These are phyloP conservation scores for Strobilomyces dryophilus DNA, from an alignment of 768 basidiomycete genomes.

Conservation along the genomic window DNA sequence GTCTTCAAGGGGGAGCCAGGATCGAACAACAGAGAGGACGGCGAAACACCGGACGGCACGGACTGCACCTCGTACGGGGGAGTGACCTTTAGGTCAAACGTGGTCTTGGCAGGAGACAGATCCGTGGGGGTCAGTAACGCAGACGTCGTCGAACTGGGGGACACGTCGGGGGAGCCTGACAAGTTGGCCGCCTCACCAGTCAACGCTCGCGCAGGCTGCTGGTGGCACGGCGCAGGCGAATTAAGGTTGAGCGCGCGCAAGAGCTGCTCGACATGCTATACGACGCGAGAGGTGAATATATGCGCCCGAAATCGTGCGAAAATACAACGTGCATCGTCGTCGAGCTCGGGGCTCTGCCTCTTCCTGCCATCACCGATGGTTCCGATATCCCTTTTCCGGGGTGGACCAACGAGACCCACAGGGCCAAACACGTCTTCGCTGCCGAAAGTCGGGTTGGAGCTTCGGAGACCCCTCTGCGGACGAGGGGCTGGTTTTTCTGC, in stretches of 20 bases:
- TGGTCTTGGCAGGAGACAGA: conserved; percentile 56
- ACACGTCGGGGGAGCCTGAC: conserved; percentile 63
- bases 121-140: conserved; percentile 73
- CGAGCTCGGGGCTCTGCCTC: conserved; percentile 52
- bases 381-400: conserved; percentile 52
- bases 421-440: conserved; percentile 69
- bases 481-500: conserved; percentile 39
- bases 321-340: conserved; percentile 38
- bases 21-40: conserved; percentile 43
- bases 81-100: conserved; percentile 54
- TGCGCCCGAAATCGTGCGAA: conserved; percentile 17
- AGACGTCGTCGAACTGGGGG: conserved; percentile 68
- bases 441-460: conserved; percentile 22
- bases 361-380: conserved; percentile 81
- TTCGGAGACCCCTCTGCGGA: conserved; percentile 25
- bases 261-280: conserved; percentile 75
- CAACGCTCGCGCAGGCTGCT: conserved; percentile 41
- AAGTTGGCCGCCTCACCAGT: conserved; percentile 36
- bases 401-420: conserved; percentile 33
- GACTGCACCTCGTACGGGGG: conserved; percentile 46
- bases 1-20: conserved; percentile 37
- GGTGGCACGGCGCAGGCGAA: conserved; percentile 57
- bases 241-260: conserved; percentile 75
- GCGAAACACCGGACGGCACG: conserved; percentile 24
- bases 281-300: conserved; percentile 27